Conservation (phyloP, 2,329 filamentous ascomycete genomes). For the Akanthomyces uredinophilus region DNA sequence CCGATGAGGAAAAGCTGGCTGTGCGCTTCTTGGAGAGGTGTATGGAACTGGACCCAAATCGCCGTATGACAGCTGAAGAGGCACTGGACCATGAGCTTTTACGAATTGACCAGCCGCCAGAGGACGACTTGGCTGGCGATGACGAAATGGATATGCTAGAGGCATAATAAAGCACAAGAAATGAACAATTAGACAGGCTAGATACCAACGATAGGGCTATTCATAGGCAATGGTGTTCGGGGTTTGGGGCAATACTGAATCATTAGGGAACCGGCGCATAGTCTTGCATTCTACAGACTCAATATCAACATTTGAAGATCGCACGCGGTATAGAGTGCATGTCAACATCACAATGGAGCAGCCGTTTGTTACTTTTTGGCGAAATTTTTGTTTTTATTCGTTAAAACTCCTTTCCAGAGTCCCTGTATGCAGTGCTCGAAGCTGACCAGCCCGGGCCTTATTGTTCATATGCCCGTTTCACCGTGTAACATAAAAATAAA, state of each 20-base stretch:
- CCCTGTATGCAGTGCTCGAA: conserved; percentile 39
- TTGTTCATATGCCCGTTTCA: conserved; percentile 16
- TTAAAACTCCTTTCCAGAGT: conserved; percentile 36
- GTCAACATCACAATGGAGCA: not conserved
- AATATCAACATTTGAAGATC: conserved; percentile 1
- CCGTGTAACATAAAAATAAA: conserved; percentile 13
- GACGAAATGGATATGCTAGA: conserved; percentile 51
- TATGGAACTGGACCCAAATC: conserved; percentile 70
- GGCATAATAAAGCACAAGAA: conserved; percentile 23
- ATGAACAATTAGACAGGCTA: not conserved
- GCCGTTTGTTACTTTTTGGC: conserved; percentile 21
- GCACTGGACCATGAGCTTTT: conserved; percentile 71
- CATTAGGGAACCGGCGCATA: conserved; percentile 1
- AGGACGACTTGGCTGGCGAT: conserved; percentile 34
- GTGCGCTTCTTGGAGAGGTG: conserved; percentile 67
- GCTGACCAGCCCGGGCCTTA: conserved; percentile 32
- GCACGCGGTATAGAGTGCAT: not conserved
- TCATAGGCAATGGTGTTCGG: not conserved
- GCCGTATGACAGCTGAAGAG: conserved; percentile 68
- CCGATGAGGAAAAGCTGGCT: conserved; percentile 64
- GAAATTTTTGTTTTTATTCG: conserved; percentile 36
- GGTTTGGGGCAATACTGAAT: not conserved
- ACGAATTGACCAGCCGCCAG: conserved; percentile 26
- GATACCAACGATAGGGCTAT: not conserved
- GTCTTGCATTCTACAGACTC: not conserved